phyloP scores from a whole-genome alignment of 345 rosid species.

The Arabis hirsuta region DNA sequence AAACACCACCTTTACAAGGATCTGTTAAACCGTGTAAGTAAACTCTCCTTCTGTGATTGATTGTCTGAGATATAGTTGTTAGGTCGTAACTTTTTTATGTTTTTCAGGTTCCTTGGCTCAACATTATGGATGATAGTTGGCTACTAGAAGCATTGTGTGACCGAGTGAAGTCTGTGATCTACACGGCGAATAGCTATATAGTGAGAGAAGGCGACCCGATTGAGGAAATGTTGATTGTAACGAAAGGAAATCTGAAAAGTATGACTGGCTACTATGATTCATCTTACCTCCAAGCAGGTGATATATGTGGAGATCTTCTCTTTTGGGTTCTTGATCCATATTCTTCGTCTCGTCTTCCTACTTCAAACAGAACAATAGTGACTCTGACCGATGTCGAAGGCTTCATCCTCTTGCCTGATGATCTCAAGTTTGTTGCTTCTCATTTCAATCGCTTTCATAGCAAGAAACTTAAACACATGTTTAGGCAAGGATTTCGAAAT shows the following conservation, averaged over 20 bases:
- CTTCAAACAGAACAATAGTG: slow-evolving; percentile 55
- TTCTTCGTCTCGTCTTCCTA: slow-evolving; percentile 50
- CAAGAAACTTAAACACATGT: slow-evolving; percentile 46
- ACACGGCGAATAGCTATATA: slow-evolving; percentile 32
- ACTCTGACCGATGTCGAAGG: slow-evolving; percentile 66
- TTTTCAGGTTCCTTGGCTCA: slow-evolving; percentile 49
- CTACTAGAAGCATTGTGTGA: slow-evolving; percentile 42
- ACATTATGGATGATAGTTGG: slow-evolving; percentile 38
- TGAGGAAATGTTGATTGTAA: slow-evolving; percentile 45
- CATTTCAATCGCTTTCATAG: slow-evolving; percentile 59
- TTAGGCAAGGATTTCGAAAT: slow-evolving; percentile 48
- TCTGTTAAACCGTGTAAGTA: slow-evolving; percentile 33
- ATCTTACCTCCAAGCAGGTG: slow-evolving; percentile 51
- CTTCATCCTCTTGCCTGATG: slow-evolving; percentile 55
- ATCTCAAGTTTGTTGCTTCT: slow-evolving; percentile 51
- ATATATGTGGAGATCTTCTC: slow-evolving; percentile 70
- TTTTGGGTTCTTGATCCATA: slow-evolving; percentile 61
- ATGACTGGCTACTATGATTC: slow-evolving; percentile 47
- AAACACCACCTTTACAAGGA: slow-evolving; percentile 20
- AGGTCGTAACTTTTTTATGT: not conserved
- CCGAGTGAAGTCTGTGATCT: slow-evolving; percentile 32
- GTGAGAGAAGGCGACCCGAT: slow-evolving; percentile 44
- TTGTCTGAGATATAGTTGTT: not conserved
- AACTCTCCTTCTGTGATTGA: not conserved
- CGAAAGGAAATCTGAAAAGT: slow-evolving; percentile 35